Conservation (phyloP, 768 basidiomycete genomes). For the Kwoniella botswanensis region DNA sequence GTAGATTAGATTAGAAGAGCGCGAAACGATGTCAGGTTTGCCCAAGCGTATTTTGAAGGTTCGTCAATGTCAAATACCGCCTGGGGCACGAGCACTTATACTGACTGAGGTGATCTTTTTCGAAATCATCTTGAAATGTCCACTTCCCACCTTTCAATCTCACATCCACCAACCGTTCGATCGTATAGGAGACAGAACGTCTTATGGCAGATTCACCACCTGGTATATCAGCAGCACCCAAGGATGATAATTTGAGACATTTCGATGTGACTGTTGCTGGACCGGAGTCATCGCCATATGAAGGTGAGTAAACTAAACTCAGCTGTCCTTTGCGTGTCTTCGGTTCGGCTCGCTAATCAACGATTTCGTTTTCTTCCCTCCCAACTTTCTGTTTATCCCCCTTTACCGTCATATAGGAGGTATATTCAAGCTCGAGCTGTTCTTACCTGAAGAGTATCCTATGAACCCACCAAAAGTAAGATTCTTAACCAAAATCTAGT, state of each 20-base stretch:
- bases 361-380: background rate
- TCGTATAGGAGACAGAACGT: conserved; percentile 89
- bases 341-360: background rate
- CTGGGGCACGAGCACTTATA: no score
- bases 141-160: background rate
- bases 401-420: conserved; percentile 67
- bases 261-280: conserved; percentile 98
- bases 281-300: conserved; percentile 91
- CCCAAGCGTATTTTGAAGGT: conserved; percentile 58
- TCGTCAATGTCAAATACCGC: background rate
- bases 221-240: conserved; percentile 91
- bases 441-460: conserved; percentile 98
- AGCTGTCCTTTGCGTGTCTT: no score
- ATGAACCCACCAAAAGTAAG: conserved; percentile 99
- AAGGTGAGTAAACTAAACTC: conserved; percentile 63
- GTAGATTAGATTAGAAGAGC: background rate
- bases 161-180: background rate
- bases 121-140: background rate
- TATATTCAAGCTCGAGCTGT: conserved; percentile 92
- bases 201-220: conserved; percentile 96
- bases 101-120: no score
- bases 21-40: conserved; percentile 45
- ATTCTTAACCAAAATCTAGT: conserved; percentile 94
- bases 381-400: background rate
- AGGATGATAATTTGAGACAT: conserved; percentile 96